phyloP scores from a whole-genome alignment of 2,329 filamentous ascomycete genomes.

The Trichothecium sympodiale region DNA sequence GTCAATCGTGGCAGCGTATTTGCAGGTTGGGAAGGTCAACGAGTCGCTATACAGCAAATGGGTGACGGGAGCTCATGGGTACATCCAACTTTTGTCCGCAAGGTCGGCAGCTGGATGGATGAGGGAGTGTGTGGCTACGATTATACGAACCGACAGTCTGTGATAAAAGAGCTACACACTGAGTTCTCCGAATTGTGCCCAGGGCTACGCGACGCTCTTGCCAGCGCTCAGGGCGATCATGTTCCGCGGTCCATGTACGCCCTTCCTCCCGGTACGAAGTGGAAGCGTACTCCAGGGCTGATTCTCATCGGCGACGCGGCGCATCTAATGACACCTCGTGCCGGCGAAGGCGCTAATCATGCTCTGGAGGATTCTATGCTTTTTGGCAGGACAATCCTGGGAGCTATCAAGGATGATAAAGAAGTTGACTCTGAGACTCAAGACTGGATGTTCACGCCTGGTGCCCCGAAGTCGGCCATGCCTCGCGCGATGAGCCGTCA shows the following conservation, averaged over 20 bases:
- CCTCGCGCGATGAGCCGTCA: conserved; percentile 21
- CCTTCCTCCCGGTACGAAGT: conserved; percentile 37
- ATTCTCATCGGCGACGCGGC: conserved; percentile 50
- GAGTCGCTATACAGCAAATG: conserved; percentile 26
- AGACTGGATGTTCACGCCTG: conserved; percentile 35
- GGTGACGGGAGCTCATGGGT: conserved; percentile 37
- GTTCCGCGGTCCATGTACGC: conserved; percentile 36
- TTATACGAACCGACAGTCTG: conserved; percentile 23
- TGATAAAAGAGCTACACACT: conserved; percentile 24
- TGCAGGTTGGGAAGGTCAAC: conserved; percentile 27
- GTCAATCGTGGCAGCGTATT: conserved; percentile 38
- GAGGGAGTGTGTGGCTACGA: conserved; percentile 31
- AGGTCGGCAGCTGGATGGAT: conserved; percentile 24
- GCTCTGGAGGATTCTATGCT: conserved; percentile 42
- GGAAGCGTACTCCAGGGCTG: conserved; percentile 33
- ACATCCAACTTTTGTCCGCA: conserved; percentile 24
- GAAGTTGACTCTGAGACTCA: conserved; percentile 24
- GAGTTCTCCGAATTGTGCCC: conserved; percentile 29
- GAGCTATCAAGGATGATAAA: conserved; percentile 11
- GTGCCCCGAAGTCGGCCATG: conserved; percentile 30
- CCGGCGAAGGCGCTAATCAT: conserved; percentile 48
- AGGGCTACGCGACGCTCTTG: conserved; percentile 28
- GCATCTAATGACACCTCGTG: conserved; percentile 47
- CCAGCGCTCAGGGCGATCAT: conserved; percentile 25
- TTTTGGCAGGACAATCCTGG: conserved; percentile 32